These are phyloP conservation scores for Hansenula lynferdii DNA, from an alignment of 1,139 yeast species.

Conservation along the genomic window DNA sequence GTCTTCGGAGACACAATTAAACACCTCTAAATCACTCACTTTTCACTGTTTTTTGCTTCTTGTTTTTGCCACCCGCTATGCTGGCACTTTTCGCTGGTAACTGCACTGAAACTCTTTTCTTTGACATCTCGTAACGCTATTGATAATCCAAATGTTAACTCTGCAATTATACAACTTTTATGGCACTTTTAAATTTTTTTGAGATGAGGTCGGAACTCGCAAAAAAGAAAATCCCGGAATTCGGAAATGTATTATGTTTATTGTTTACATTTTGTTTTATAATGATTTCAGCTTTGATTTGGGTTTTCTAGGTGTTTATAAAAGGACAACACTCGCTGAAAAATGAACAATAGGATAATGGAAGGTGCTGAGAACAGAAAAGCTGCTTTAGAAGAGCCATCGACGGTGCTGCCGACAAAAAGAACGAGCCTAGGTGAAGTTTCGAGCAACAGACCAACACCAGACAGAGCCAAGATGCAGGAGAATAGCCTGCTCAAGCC, in stretches of 20 bases:
- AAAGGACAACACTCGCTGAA: too few species aligned
- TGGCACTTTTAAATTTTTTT: background rate
- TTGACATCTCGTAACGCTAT: constrained; percentile 6
- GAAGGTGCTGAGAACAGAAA: background rate
- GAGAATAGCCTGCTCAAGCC: constrained; percentile 6
- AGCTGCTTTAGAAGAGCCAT: background rate
- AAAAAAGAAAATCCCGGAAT: background rate
- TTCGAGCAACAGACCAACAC: background rate
- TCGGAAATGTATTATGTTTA: background rate
- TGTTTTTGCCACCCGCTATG: constrained; percentile 3
- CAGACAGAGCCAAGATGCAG: background rate
- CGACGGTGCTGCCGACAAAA: background rate
- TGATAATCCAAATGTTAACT: background rate
- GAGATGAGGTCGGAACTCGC: constrained; percentile 1
- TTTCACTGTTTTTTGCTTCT: constrained; percentile 4
- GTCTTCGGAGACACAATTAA: background rate
- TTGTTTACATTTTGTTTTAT: background rate
- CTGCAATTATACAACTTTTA: background rate
- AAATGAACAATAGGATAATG: too few species aligned
- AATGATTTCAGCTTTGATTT: background rate
- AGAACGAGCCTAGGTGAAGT: background rate
- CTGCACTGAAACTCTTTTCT: constrained; percentile 11
- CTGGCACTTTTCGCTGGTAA: constrained; percentile 6
- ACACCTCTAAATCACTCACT: background rate
- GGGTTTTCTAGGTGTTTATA: background rate